phyloP scores from a whole-genome alignment of 148 eudicot genomes.

The Dianthus caryophyllus region DNA sequence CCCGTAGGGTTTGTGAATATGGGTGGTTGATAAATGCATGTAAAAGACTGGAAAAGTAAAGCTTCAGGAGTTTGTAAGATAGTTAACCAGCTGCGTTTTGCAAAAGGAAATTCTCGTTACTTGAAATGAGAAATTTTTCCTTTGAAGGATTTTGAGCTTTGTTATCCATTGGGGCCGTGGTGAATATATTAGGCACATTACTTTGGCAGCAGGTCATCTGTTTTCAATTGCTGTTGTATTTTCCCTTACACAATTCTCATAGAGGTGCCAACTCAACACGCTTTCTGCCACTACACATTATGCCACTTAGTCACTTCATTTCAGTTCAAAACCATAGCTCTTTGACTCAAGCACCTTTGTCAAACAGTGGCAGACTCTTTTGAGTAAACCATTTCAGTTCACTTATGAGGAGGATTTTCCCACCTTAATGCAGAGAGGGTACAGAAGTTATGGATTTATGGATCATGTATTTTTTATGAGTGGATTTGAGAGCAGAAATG shows the following conservation, averaged over 20 bases:
- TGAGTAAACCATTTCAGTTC: neutral
- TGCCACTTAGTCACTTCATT: neutral
- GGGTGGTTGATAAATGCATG: neutral
- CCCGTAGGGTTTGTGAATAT: neutral
- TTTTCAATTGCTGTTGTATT: neutral
- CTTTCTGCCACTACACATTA: neutral
- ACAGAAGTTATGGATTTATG: neutral
- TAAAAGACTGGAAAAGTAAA: neutral
- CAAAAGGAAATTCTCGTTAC: neutral
- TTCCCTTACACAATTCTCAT: too few species aligned
- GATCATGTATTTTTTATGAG: neutral
- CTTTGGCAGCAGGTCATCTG: neutral
- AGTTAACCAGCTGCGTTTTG: neutral
- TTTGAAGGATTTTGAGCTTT: neutral
- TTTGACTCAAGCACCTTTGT: too few species aligned
- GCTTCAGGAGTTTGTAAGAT: neutral
- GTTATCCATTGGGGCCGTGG: neutral
- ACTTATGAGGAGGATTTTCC: neutral
- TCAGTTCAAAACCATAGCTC: neutral
- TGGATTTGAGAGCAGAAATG: neutral
- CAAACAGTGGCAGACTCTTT: too few species aligned
- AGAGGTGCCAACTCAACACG: neutral
- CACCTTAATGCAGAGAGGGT: neutral
- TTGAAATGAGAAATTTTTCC: neutral
- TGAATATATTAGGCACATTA: neutral